These are phyloP conservation scores for Cladophialophora exuberans DNA, from an alignment of 2,329 filamentous ascomycete species.

Conservation along the genomic window DNA sequence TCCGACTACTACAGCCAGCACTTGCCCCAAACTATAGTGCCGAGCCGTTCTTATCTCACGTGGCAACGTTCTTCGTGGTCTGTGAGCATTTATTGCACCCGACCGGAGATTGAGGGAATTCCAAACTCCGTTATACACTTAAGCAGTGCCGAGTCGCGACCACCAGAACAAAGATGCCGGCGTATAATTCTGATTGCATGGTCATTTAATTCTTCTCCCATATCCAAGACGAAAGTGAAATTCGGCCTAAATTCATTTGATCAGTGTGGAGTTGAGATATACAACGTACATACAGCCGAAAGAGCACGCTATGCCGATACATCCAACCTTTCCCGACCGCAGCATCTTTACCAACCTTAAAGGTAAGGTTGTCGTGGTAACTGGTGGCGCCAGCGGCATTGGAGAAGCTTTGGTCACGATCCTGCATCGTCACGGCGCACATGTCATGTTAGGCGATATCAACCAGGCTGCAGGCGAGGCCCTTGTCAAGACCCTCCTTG, in stretches of 20 bases:
- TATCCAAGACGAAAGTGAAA: not conserved
- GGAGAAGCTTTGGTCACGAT: slow-evolving; percentile 46
- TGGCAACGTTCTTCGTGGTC: no score
- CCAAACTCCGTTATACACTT: not conserved
- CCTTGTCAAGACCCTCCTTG: slow-evolving; percentile 12
- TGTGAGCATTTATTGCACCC: no score
- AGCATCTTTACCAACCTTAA: slow-evolving; percentile 6
- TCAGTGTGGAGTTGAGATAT: not conserved
- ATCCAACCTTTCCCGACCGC: slow-evolving; percentile 3
- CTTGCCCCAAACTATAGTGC: no score
- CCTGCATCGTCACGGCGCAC: slow-evolving; percentile 44
- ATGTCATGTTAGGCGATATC: slow-evolving; percentile 50
- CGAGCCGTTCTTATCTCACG: no score
- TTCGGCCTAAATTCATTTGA: not conserved
- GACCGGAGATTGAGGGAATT: not conserved
- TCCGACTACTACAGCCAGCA: no score
- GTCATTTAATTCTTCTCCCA: not conserved
- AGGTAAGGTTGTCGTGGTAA: slow-evolving; percentile 18
- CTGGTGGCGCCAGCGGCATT: slow-evolving; percentile 45
- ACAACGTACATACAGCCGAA: not conserved
- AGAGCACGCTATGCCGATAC: not conserved
- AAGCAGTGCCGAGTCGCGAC: not conserved
- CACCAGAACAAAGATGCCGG: no score
- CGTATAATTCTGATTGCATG: not conserved
- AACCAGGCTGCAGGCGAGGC: slow-evolving; percentile 35